Conservation (phyloP, 2,329 filamentous ascomycete species). For the Trichoderma lentiforme region DNA sequence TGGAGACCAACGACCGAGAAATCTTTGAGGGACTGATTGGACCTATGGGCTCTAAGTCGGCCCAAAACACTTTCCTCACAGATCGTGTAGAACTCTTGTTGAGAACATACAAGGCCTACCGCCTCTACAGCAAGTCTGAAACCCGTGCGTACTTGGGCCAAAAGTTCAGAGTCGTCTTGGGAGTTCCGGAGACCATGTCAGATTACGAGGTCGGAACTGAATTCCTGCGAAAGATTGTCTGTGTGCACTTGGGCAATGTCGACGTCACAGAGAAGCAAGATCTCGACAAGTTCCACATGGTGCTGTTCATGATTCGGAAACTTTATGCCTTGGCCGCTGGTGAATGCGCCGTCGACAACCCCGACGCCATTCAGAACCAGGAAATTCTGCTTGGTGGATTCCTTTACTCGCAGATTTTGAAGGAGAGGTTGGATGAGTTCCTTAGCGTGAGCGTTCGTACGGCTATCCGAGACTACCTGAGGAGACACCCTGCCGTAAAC, state of each 20-base stretch:
- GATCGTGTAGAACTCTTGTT: conserved; percentile 90
- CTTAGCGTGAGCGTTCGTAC: conserved; percentile 54
- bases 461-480: conserved; percentile 55
- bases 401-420: conserved; percentile 90
- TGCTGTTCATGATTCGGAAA: conserved; percentile 95
- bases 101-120: conserved; percentile 89
- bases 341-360: conserved; percentile 91
- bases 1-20: conserved; percentile 94
- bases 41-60: conserved; percentile 67
- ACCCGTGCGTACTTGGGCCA: conserved; percentile 83
- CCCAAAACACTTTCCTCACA: conserved; percentile 87
- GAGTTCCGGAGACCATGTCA: conserved; percentile 76
- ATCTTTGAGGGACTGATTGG: conserved; percentile 94
- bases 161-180: conserved; percentile 86
- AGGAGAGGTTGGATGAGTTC: conserved; percentile 91
- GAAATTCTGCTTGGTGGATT: conserved; percentile 92
- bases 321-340: conserved; percentile 90
- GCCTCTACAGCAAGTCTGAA: conserved; percentile 74
- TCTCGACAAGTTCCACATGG: conserved; percentile 86
- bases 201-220: conserved; percentile 89
- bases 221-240: conserved; percentile 82
- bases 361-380: conserved; percentile 94
- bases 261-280: conserved; percentile 82
- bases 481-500: conserved; percentile 57
- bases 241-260: conserved; percentile 85